phyloP scores from a whole-genome alignment of 306 rosid genomes.

The Cucurbita maxima region DNA sequence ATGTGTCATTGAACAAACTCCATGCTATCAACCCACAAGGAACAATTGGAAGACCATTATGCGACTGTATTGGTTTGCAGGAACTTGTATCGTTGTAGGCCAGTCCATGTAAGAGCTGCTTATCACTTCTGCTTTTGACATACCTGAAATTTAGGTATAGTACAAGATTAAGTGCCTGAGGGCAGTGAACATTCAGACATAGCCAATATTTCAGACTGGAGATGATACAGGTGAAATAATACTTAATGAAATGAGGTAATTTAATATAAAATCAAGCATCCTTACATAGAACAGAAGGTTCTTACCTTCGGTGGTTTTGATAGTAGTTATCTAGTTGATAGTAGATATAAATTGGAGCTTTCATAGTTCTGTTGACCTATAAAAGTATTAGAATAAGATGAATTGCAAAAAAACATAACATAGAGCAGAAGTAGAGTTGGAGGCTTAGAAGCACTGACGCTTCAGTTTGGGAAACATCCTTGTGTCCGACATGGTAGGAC shows the following conservation, averaged over 20 bases:
- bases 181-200: neutral
- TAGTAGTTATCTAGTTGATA: slow-evolving; percentile 91
- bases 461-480: neutral
- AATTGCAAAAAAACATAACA: neutral
- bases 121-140: slow-evolving; percentile 78
- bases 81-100: slow-evolving; percentile 45
- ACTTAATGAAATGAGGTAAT: neutral
- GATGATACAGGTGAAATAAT: neutral
- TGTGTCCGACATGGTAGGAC: neutral
- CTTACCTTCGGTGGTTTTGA: slow-evolving; percentile 90
- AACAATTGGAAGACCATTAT: slow-evolving; percentile 47
- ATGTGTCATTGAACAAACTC: slow-evolving; percentile 92
- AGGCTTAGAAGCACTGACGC: neutral
- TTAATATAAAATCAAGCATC: neutral
- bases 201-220: neutral
- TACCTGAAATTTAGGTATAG: slow-evolving; percentile 39
- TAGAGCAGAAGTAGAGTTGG: neutral
- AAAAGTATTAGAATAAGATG: slow-evolving; percentile 11
- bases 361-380: slow-evolving; percentile 67
- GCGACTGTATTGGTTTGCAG: slow-evolving; percentile 56
- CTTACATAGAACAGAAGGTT: neutral
- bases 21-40: slow-evolving; percentile 95
- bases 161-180: neutral
- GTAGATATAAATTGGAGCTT: slow-evolving; percentile 76
- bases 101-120: slow-evolving; percentile 70